phyloP scores from a whole-genome alignment of 768 basidiomycete genomes.

The Lactarius tabidus region DNA sequence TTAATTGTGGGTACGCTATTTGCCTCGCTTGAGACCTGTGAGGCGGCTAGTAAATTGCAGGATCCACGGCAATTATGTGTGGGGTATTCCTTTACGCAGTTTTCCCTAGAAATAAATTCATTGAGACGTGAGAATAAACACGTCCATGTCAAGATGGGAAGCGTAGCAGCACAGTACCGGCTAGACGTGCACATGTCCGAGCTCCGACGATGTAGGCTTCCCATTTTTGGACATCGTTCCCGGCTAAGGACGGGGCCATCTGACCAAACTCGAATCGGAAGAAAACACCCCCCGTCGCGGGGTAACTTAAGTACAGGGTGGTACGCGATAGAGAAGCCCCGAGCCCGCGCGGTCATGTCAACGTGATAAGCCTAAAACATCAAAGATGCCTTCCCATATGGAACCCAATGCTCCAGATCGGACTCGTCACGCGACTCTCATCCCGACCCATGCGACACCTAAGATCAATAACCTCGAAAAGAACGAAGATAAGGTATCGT shows the following conservation, averaged over 20 bases:
- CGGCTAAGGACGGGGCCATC: background rate
- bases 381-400: background rate
- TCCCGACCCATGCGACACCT: background rate
- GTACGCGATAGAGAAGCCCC: background rate
- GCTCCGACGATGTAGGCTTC: background rate
- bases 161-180: background rate
- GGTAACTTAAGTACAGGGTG: background rate
- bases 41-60: no score
- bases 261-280: background rate
- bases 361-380: background rate
- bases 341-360: constrained; percentile 3
- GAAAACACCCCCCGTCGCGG: background rate
- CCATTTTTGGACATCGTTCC: background rate
- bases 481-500: background rate
- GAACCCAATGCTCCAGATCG: background rate
- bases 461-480: background rate
- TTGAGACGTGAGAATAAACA: background rate
- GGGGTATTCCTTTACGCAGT: background rate
- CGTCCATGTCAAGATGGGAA: background rate
- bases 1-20: no score
- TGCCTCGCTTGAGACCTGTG: no score
- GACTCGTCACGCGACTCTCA: background rate
- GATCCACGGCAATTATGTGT: background rate
- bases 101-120: background rate
- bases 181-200: background rate